Evolutionary conservation across 331 rosid genomes (phyloP), one percentile per base, ranked within the genome.

Genomic region (Prunus yedoensis): DNA sequence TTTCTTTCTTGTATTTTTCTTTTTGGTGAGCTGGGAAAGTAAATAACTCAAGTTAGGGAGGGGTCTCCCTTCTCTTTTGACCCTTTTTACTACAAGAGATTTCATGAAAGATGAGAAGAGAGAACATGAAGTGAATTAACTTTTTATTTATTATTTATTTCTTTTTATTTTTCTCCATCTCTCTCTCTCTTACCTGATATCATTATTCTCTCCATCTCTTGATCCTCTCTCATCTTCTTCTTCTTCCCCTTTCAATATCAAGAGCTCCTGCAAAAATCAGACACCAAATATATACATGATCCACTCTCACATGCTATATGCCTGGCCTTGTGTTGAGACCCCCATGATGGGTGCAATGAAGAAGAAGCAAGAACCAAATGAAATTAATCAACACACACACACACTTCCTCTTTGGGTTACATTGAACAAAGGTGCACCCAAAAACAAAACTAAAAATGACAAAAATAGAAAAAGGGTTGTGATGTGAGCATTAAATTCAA

Each of bases 141-240:
- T 62, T 71, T 61, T 49, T 25, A 60, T 60, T 60, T 13, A 14
- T 32, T 60, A 25, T 60, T 28, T 30, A 0, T 74, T 17, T 13
- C 8, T 78, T 41, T 38, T 25, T 50, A 18, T 35, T 35, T 17
- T 35, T 17, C n/a, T 52, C 21, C 27, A 52, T 61, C 38, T 80
- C 46, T 63, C 25, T 80, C 23, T 63, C 18, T 45, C 17, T 75
- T 82, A 91, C 96, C 96, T 87, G 85, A 38, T 56, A 83, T 89
- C 83, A 71, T 77, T 70, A 71, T 78, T 74, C 74, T 78, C 86
- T 80, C 61, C 81, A 16, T 74, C 87, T 75, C 69, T n/a, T 53
- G 78, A 64, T 35, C 45, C 74, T 79, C 70, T 68, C 52, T 57
- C 82, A 50, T 60, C 82, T 35, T 71, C 79, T 32, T 38, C 68